These are phyloP conservation scores for Phaffomyces opuntiae DNA, from an alignment of 805 yeast genomes.

Conservation along the genomic window DNA sequence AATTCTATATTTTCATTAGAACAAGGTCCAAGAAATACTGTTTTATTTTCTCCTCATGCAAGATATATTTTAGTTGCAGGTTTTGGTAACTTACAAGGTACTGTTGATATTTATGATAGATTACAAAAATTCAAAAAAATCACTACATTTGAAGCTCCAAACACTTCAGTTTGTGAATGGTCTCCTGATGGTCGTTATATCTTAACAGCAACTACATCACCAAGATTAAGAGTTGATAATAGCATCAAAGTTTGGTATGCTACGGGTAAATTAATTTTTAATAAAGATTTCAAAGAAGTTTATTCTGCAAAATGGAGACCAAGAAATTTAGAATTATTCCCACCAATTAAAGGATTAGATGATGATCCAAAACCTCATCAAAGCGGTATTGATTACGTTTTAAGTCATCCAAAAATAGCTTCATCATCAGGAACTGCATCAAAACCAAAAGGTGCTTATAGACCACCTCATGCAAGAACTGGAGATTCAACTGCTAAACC, in stretches of 20 bases:
- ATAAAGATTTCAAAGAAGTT: slow-evolving; percentile 76
- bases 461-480: slow-evolving; percentile 91
- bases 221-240: slow-evolving; percentile 94
- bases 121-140: slow-evolving; percentile 76
- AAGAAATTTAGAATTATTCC: slow-evolving; percentile 27
- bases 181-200: slow-evolving; percentile 93
- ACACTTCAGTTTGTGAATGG: slow-evolving; percentile 97
- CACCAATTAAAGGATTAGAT: slow-evolving; percentile 31
- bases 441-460: slow-evolving; percentile 82
- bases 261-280: slow-evolving; percentile 71
- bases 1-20: slow-evolving; percentile 78
- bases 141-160: slow-evolving; percentile 80
- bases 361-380: slow-evolving; percentile 63
- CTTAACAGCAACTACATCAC: slow-evolving; percentile 94
- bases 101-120: slow-evolving; percentile 91
- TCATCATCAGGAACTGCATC: slow-evolving; percentile 27
- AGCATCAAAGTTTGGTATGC: slow-evolving; percentile 93
- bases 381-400: slow-evolving; percentile 53
- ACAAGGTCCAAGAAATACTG: slow-evolving; percentile 82
- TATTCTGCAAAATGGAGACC: slow-evolving; percentile 83
- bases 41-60: slow-evolving; percentile 90
- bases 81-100: slow-evolving; percentile 95
- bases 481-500: slow-evolving; percentile 26
- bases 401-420: slow-evolving; percentile 30
- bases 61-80: slow-evolving; percentile 90